Conservation (phyloP, 495 filamentous ascomycete genomes). For the Hyaloscypha bicolor region DNA sequence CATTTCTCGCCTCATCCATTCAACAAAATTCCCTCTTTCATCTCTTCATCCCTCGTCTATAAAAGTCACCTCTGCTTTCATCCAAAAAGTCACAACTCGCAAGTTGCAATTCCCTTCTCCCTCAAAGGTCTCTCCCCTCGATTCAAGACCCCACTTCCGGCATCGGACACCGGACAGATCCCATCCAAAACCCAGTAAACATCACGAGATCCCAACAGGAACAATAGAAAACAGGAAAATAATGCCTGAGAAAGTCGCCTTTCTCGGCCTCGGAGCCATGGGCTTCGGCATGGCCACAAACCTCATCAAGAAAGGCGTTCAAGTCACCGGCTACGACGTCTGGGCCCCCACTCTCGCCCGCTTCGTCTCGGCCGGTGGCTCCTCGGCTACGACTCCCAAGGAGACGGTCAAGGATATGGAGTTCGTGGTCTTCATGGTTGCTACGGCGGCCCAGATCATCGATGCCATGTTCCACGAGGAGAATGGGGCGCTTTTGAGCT, state of each 20-base stretch:
- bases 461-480: constrained; percentile 63
- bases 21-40: no score
- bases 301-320: constrained; percentile 67
- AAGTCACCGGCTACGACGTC: constrained; percentile 76
- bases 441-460: constrained; percentile 70
- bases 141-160: not conserved
- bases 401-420: constrained; percentile 63
- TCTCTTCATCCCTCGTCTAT: not conserved
- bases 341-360: constrained; percentile 71
- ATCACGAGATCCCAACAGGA: not conserved
- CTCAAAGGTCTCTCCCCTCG: not conserved
- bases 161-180: not conserved
- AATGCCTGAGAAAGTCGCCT: constrained; percentile 53
- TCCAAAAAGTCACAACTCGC: not conserved
- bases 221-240: not conserved
- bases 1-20: no score
- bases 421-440: constrained; percentile 79
- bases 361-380: constrained; percentile 68
- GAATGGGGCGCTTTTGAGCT: constrained; percentile 54
- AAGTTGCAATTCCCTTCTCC: not conserved
- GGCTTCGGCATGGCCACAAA: constrained; percentile 82
- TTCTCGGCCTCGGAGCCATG: constrained; percentile 88
- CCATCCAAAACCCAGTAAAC: not conserved
- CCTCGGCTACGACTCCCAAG: constrained; percentile 59
- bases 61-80: not conserved